Conservation (phyloP, 441 rosid species). For the Gossypium davidsonii region DNA sequence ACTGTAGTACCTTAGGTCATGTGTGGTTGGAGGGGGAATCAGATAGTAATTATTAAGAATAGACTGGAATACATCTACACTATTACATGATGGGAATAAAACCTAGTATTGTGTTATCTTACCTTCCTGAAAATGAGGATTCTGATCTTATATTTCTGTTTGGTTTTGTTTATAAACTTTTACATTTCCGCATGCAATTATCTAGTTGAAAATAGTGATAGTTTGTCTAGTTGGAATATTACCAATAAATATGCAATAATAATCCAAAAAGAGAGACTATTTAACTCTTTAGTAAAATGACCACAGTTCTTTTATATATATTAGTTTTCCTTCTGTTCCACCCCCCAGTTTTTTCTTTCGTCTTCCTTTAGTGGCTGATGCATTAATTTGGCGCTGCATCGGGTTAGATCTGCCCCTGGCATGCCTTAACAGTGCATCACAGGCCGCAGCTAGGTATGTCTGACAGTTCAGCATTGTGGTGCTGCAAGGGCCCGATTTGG, state of each 20-base stretch:
- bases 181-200: background rate
- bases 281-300: background rate
- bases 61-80: background rate
- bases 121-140: background rate
- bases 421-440: background rate
- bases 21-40: background rate
- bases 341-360: background rate
- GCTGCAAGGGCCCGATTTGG: background rate
- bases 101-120: background rate
- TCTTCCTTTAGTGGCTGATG: background rate
- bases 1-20: background rate
- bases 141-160: background rate
- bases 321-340: background rate
- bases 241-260: background rate
- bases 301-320: constrained; percentile 4
- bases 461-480: background rate
- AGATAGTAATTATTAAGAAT: background rate
- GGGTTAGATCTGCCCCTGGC: background rate
- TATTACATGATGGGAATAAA: background rate
- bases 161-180: background rate
- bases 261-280: background rate
- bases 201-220: background rate
- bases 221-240: constrained; percentile 2
- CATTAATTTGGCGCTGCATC: background rate
- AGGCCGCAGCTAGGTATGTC: background rate